These are phyloP conservation scores for Pseudopyricularia javanii DNA, from an alignment of 2,329 filamentous ascomycete genomes.

Conservation along the genomic window DNA sequence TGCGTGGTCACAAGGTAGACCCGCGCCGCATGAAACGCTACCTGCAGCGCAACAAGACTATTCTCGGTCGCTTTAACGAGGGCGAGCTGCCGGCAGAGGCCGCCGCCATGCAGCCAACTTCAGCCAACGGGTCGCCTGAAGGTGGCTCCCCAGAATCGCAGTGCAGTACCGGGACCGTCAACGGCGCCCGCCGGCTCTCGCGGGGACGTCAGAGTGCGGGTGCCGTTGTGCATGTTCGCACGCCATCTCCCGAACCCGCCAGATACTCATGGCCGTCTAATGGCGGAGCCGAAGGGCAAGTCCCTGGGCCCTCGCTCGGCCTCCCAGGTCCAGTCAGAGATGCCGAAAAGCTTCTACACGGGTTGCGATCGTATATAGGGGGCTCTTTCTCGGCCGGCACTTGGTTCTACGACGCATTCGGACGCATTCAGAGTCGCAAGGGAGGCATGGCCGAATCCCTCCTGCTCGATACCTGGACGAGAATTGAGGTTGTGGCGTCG, in stretches of 20 bases:
- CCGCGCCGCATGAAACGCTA: conserved; percentile 15
- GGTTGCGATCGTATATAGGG: conserved; percentile 1
- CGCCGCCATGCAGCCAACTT: not conserved
- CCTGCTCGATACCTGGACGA: conserved; percentile 1
- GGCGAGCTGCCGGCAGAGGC: not conserved
- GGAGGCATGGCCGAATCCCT: not conserved
- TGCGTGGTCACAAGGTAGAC: conserved; percentile 14
- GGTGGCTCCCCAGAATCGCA: not conserved
- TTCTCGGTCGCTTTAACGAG: conserved; percentile 7
- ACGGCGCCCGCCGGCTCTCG: not conserved
- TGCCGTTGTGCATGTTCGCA: not conserved
- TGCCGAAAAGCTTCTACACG: not conserved
- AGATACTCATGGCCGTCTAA: not conserved
- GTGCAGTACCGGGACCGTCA: not conserved
- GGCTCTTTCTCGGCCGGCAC: conserved; percentile 1
- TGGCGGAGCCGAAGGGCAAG: not conserved
- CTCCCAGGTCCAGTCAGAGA: not conserved
- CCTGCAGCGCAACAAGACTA: conserved; percentile 13
- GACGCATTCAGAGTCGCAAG: conserved; percentile 1
- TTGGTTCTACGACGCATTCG: conserved; percentile 1
- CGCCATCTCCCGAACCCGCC: not conserved
- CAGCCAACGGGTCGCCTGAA: not conserved
- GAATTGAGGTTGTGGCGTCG: conserved; percentile 3
- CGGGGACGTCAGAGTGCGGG: not conserved
- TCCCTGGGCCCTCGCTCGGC: not conserved